phyloP scores from a whole-genome alignment of 73 alveolate species.

The Paramecium octaurelia region DNA sequence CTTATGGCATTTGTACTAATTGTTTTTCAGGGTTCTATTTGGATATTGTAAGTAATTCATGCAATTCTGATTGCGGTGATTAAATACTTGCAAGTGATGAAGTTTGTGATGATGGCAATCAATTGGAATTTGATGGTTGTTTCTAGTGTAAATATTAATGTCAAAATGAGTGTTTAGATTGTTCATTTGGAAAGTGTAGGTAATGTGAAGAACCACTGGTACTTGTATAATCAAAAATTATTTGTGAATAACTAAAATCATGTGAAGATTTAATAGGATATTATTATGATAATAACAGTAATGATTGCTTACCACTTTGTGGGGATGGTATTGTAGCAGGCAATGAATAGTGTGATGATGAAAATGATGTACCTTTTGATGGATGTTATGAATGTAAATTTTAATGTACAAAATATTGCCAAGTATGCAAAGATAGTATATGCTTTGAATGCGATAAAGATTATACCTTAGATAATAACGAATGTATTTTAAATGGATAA shows the following conservation, averaged over 20 bases:
- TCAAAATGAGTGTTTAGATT: slow-evolving; percentile 61
- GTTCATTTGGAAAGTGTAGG: background rate
- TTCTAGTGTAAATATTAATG: slow-evolving; percentile 52
- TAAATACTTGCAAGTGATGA: background rate
- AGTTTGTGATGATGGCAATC: background rate
- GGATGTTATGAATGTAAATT: slow-evolving; percentile 19
- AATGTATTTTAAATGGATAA: slow-evolving; percentile 10
- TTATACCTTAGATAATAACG: background rate
- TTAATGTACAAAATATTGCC: background rate
- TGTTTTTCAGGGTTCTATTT: slow-evolving; percentile 61
- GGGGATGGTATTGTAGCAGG: slow-evolving; percentile 60
- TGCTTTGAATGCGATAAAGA: slow-evolving; percentile 29
- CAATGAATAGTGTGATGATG: slow-evolving; percentile 36
- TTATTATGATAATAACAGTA: slow-evolving; percentile 13
- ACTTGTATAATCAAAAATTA: background rate
- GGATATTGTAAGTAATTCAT: background rate
- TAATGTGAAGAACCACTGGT: slow-evolving; percentile 15
- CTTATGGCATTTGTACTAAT: slow-evolving; percentile 46
- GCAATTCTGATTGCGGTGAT: background rate
- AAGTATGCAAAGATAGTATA: background rate
- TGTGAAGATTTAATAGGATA: slow-evolving; percentile 67
- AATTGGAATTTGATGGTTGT: background rate
- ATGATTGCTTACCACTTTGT: background rate
- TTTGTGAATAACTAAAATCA: slow-evolving; percentile 24
- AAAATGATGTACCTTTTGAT: background rate